phyloP scores from a whole-genome alignment of 805 yeast genomes.

The Starmerella bombicola region DNA sequence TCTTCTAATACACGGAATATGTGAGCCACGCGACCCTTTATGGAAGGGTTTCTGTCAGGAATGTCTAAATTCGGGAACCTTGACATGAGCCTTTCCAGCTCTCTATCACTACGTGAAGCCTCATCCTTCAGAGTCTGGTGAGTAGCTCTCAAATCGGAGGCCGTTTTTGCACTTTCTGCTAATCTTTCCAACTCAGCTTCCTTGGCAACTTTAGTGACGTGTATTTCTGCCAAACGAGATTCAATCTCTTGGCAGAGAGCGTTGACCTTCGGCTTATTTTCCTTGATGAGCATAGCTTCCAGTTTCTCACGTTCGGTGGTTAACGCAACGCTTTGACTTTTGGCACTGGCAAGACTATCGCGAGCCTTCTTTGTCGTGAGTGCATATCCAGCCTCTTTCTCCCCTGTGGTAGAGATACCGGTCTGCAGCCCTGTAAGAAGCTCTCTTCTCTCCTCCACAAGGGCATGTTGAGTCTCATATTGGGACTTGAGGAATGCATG shows the following conservation, averaged over 20 bases:
- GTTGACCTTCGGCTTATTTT: not conserved
- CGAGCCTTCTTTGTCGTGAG: constrained; percentile 17
- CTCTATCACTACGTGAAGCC: constrained; percentile 8
- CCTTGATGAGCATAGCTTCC: not conserved
- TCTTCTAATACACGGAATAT: constrained; percentile 51
- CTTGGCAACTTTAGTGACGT: not conserved
- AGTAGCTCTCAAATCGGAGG: not conserved
- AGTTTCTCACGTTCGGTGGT: constrained; percentile 1
- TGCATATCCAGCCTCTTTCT: constrained; percentile 22
- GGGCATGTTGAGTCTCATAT: constrained; percentile 4
- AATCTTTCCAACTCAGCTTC: not conserved
- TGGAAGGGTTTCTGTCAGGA: constrained; percentile 47
- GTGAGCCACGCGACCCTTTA: constrained; percentile 84
- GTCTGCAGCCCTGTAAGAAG: constrained; percentile 19
- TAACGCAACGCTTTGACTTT: not conserved
- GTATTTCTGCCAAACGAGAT: not conserved
- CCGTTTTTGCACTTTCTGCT: constrained; percentile 1
- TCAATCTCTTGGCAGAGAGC: not conserved
- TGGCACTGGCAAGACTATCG: constrained; percentile 9
- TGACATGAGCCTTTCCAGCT: constrained; percentile 10
- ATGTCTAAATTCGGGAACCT: constrained; percentile 13
- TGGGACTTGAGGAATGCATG: constrained; percentile 5
- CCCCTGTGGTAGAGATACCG: constrained; percentile 22
- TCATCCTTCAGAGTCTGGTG: constrained; percentile 8
- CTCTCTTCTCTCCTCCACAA: constrained; percentile 12